phyloP scores from a whole-genome alignment of 495 filamentous ascomycete species.

The Hypoxylon intermedium region DNA sequence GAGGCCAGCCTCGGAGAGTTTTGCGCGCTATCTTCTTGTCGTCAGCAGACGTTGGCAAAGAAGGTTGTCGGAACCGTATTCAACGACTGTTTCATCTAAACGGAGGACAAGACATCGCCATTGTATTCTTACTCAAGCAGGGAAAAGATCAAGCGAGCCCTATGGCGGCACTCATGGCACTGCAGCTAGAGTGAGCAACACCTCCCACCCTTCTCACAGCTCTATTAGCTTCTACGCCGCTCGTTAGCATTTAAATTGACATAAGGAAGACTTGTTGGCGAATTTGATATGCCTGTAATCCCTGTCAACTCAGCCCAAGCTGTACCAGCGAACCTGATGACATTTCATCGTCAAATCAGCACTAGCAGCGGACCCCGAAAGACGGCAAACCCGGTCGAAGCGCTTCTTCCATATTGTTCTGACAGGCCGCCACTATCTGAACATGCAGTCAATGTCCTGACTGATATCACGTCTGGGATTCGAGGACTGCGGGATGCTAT shows the following conservation, averaged over 20 bases:
- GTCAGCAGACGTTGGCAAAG: constrained; percentile 48
- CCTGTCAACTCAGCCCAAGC: constrained; percentile 40
- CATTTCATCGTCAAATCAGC: constrained; percentile 39
- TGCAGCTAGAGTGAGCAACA: constrained; percentile 51
- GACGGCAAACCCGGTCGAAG: constrained; percentile 30
- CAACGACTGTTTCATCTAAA: constrained; percentile 55
- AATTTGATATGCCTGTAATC: constrained; percentile 45
- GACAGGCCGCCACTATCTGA: constrained; percentile 45
- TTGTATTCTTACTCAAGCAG: constrained; percentile 60
- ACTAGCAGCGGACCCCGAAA: constrained; percentile 11
- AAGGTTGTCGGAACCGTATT: constrained; percentile 49
- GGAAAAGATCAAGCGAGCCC: constrained; percentile 38
- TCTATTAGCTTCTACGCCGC: neutral
- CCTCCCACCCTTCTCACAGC: neutral
- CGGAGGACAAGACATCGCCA: constrained; percentile 51
- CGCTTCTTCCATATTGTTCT: constrained; percentile 58
- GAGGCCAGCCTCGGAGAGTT: constrained; percentile 13
- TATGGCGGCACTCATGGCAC: constrained; percentile 47
- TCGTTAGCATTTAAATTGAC: constrained; percentile 15
- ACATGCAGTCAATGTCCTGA: constrained; percentile 57
- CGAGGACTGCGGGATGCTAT: constrained; percentile 52
- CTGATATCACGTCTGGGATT: constrained; percentile 57
- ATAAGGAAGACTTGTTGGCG: constrained; percentile 31
- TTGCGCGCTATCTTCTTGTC: constrained; percentile 64
- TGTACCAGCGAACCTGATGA: constrained; percentile 38